phyloP scores from a whole-genome alignment of 2,329 filamentous ascomycete genomes.

The Monascus ruber region DNA sequence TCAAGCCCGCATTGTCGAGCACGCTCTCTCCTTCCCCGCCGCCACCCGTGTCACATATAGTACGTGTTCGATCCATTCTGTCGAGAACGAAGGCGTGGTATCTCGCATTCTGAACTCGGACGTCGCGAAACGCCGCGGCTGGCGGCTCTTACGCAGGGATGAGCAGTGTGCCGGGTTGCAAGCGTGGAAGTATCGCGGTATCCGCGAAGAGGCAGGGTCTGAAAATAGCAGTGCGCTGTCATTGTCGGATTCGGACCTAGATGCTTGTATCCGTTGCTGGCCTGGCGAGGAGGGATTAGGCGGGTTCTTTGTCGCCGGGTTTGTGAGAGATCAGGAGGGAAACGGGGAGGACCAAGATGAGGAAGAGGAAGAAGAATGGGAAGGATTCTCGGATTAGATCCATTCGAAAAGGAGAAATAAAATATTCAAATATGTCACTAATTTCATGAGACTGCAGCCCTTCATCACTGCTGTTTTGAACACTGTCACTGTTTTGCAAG shows the following conservation, averaged over 20 bases:
- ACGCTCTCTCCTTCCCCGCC: conserved; percentile 70
- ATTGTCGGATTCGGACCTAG: conserved; percentile 40
- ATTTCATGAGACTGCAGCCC: not conserved
- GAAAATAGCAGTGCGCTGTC: conserved; percentile 1
- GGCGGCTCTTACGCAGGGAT: conserved; percentile 61
- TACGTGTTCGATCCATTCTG: conserved; percentile 77
- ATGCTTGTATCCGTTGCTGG: conserved; percentile 71
- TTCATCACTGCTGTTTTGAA: not conserved
- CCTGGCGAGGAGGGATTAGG: conserved; percentile 74
- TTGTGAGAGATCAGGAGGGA: conserved; percentile 48
- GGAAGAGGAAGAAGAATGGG: conserved; percentile 32
- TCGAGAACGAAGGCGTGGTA: conserved; percentile 85
- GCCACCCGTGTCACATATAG: conserved; percentile 76
- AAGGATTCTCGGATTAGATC: conserved; percentile 31
- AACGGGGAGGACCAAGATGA: conserved; percentile 5
- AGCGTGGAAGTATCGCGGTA: conserved; percentile 60
- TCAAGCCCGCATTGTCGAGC: conserved; percentile 68
- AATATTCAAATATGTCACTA: not conserved
- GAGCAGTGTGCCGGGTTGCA: conserved; percentile 67
- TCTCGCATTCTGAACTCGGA: conserved; percentile 56
- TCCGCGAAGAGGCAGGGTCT: conserved; percentile 29
- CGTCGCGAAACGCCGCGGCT: conserved; percentile 56
- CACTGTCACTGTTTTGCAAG: no score
- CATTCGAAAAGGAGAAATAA: not conserved
- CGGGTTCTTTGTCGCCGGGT: conserved; percentile 91